Evolutionary conservation across 768 basidiomycete species (phyloP).

Genomic region (Suillus spraguei): DNA sequence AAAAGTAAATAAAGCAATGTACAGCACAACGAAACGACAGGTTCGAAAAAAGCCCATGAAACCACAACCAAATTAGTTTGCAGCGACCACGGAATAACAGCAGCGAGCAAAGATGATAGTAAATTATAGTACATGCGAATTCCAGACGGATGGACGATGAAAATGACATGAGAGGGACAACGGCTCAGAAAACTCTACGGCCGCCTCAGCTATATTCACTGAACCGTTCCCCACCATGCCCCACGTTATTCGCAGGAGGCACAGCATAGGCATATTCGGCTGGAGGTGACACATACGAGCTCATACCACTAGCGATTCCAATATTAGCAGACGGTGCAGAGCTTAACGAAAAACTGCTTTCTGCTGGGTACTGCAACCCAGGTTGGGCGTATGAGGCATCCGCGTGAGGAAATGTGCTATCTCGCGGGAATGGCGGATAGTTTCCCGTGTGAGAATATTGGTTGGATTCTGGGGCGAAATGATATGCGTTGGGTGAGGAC

Average conservation of each 20-base stretch:
- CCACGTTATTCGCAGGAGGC: slow-evolving; percentile 9
- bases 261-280: slow-evolving; percentile 24
- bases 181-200: neutral
- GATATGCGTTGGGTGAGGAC: slow-evolving; percentile 22
- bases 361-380: slow-evolving; percentile 24
- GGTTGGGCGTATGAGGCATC: slow-evolving; percentile 11
- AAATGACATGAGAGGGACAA: neutral
- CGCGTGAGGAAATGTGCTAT: slow-evolving; percentile 9
- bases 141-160: slow-evolving; percentile 5
- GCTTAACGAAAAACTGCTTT: slow-evolving; percentile 19
- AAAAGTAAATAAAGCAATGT: slow-evolving; percentile 3
- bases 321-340: slow-evolving; percentile 13
- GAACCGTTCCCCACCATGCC: slow-evolving; percentile 28
- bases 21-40: slow-evolving; percentile 4
- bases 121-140: slow-evolving; percentile 11
- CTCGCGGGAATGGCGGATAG: slow-evolving; percentile 21
- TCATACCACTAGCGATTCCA: slow-evolving; percentile 15
- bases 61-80: slow-evolving; percentile 15
- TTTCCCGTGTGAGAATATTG: slow-evolving; percentile 17
- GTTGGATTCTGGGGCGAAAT: slow-evolving; percentile 7
- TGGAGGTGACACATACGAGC: slow-evolving; percentile 21
- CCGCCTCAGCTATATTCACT: slow-evolving; percentile 14
- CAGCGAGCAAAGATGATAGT: slow-evolving; percentile 8
- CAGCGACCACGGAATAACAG: slow-evolving; percentile 8
- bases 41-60: slow-evolving; percentile 6